Evolutionary conservation across 148 eudicot genomes (phyloP), one percentile per base, ranked within the genome.

Genomic region (Dianthus caryophyllus): DNA sequence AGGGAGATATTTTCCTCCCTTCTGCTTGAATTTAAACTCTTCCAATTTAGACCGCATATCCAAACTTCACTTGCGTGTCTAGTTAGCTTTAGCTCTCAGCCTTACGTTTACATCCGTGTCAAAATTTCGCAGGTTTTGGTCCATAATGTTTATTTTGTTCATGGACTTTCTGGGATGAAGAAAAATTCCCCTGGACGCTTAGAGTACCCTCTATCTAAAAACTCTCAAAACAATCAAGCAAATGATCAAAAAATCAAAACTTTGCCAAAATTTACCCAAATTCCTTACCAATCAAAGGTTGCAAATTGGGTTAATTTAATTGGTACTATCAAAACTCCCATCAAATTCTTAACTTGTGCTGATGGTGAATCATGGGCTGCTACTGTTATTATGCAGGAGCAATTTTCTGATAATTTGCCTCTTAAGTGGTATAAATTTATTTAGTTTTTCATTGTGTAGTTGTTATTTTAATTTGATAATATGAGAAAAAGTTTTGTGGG

Each of bases 281-380:
- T 88, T 27, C 84, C 82, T 4, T 90, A 69, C 65, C 91, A 90
- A 50, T 55, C 79, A 6, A 84, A 78, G 67, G 85, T 81, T 27
- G 86, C 82, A 13, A 90, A 90, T 73, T 73, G 71, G 38, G 80
- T 85, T 12, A 84, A 80, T 71, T 63, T 90, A 17, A 78, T 88
- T 24, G 97, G 95, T 10, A 44, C 61, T 9, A 72, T 90, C 2
- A 65, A 61, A 56, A 61, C 53, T 9, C 87, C 97, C 0, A 73
- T 88, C 49, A 67, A 75, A 65, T 81, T 83, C 52, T 54, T 75
- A 49, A 49, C 76, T 55, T 67, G 63, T 1, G n/a, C 61, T 0
- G 81, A 86, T 58, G 95, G 97, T 4, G 80, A 82, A 36, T 67
- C 66, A 31, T 81, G 85, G 80, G 89, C 95, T 68, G 75, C 65